These are phyloP conservation scores for Scheffersomyces segobiensis DNA, from an alignment of 1,139 yeast species.

Conservation along the genomic window DNA sequence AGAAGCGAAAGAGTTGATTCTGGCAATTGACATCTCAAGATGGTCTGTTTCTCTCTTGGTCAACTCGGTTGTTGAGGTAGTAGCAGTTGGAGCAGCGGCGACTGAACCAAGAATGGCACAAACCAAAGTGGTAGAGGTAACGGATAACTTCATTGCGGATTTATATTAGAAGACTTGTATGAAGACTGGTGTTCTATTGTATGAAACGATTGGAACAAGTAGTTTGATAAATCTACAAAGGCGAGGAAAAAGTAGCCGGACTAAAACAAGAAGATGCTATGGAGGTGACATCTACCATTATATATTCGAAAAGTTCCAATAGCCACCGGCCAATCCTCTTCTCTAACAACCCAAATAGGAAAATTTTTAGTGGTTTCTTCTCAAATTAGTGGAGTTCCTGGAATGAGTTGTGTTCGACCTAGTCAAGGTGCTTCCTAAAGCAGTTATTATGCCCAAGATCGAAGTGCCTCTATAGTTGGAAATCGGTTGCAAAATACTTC, in stretches of 20 bases:
- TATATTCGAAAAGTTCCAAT: not conserved
- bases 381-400: not conserved
- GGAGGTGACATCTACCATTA: not conserved
- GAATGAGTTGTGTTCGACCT: not conserved
- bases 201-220: not conserved
- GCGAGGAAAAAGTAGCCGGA: not conserved
- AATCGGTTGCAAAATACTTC: conserved; percentile 3
- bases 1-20: conserved; percentile 26
- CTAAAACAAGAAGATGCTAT: not conserved
- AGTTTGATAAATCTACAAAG: not conserved
- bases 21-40: conserved; percentile 29
- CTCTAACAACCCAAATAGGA: not conserved
- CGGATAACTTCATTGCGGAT: conserved; percentile 30
- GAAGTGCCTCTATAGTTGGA: not conserved
- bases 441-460: not conserved
- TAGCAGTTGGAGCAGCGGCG: conserved; percentile 36
- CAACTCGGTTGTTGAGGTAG: conserved; percentile 19
- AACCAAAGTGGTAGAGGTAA: conserved; percentile 31
- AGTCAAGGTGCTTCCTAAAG: not conserved
- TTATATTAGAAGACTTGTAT: not conserved
- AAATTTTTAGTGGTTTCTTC: not conserved
- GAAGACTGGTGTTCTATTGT: not conserved
- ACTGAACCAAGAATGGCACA: conserved; percentile 34
- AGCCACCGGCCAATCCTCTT: not conserved
- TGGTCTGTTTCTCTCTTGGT: conserved; percentile 33